These are phyloP conservation scores for Xylaria scruposa DNA, from an alignment of 495 filamentous ascomycete species.

Conservation along the genomic window DNA sequence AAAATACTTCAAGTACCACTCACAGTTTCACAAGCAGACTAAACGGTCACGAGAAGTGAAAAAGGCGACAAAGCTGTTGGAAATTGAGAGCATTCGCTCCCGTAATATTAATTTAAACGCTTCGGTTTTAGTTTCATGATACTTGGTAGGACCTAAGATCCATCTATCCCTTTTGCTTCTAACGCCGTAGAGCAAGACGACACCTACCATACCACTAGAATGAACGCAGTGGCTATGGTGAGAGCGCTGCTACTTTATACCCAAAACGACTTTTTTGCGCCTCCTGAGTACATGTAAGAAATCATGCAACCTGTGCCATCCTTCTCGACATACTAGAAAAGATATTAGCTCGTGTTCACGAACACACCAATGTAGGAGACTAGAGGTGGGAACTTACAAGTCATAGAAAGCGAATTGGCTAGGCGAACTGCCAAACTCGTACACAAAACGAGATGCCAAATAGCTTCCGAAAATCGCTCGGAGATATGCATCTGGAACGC, in stretches of 20 bases:
- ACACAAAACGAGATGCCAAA: slow-evolving; percentile 93
- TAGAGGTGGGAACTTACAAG: slow-evolving; percentile 71
- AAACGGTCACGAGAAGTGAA: not conserved
- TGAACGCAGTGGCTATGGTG: not conserved
- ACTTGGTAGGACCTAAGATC: slow-evolving; percentile 29
- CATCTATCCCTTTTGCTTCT: slow-evolving; percentile 24
- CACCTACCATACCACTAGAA: slow-evolving; percentile 15
- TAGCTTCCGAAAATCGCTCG: slow-evolving; percentile 95
- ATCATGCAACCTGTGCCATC: slow-evolving; percentile 48
- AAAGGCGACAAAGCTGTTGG: not conserved
- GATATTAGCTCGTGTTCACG: slow-evolving; percentile 37
- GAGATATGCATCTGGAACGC: slow-evolving; percentile 92
- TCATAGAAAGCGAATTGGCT: slow-evolving; percentile 99
- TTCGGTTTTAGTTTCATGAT: slow-evolving; percentile 12
- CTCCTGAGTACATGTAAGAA: not conserved
- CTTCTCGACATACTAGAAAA: slow-evolving; percentile 54
- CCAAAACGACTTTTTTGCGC: slow-evolving; percentile 16
- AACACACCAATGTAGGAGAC: not conserved
- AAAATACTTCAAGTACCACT: not conserved
- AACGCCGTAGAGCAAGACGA: slow-evolving; percentile 28
- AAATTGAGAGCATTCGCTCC: slow-evolving; percentile 26
- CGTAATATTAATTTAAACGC: slow-evolving; percentile 15
- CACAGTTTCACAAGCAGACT: not conserved
- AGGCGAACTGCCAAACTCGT: slow-evolving; percentile 88
- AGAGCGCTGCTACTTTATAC: slow-evolving; percentile 1